phyloP scores from a whole-genome alignment of 23 red algal genomes.

The Gracilaria vermiculophylla region DNA sequence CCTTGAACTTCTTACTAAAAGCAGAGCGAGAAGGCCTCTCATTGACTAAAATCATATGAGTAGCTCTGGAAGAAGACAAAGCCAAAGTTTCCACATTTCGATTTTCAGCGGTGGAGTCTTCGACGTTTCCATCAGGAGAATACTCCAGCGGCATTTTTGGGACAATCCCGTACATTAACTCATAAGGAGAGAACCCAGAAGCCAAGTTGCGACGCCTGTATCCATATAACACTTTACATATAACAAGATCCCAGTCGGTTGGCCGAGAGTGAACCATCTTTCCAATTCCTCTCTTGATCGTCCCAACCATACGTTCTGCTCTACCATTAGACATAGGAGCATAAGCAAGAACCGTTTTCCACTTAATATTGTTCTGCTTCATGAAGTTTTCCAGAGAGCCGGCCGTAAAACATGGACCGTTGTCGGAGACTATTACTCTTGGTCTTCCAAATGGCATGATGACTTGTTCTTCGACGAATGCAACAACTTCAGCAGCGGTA shows the following conservation, averaged over 20 bases:
- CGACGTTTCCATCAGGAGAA: no score
- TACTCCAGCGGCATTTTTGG: no score
- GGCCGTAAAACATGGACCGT: not conserved
- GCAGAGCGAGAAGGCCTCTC: no score
- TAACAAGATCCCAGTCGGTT: not conserved
- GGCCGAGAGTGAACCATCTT: not conserved
- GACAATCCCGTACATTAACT: constrained; percentile 13
- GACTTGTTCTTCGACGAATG: not conserved
- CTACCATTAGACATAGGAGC: not conserved
- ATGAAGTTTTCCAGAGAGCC: not conserved
- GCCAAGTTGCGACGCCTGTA: not conserved
- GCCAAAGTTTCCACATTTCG: no score
- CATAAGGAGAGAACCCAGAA: not conserved
- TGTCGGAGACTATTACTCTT: not conserved
- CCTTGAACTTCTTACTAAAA: no score
- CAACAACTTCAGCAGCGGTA: not conserved
- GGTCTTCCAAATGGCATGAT: not conserved
- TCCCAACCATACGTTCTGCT: not conserved
- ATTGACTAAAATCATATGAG: no score
- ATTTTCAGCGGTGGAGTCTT: no score
- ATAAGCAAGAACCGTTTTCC: not conserved
- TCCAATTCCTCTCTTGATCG: not conserved
- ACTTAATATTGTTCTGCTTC: not conserved
- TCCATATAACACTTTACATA: not conserved
- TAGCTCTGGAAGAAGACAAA: no score